A percentile compares a stretch with the other conserved stretches of the same genome.
These are phyloP conservation scores for Garcia nutans DNA, from an alignment of 345 rosid species.

Conservation along the genomic window DNA sequence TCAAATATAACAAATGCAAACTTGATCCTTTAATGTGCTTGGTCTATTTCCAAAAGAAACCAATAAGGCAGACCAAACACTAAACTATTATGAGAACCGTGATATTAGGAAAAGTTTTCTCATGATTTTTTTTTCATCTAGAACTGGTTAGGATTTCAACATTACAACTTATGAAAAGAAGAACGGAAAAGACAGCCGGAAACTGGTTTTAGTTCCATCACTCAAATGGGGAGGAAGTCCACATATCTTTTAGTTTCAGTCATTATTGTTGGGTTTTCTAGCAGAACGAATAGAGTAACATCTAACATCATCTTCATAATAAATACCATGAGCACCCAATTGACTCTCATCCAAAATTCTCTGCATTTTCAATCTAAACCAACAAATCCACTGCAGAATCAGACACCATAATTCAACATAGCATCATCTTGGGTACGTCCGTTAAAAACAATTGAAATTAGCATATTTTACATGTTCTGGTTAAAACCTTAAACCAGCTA, in stretches of 20 bases:
- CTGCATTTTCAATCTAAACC: not conserved
- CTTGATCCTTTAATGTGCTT: not conserved
- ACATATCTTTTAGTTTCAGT: not conserved
- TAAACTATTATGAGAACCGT: not conserved
- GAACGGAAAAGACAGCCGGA: not conserved
- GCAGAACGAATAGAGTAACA: not conserved
- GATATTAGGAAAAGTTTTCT: not conserved
- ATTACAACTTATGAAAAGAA: not conserved
- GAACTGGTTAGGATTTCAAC: not conserved
- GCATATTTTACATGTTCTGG: too few species aligned
- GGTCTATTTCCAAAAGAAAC: not conserved
- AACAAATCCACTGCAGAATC: constrained; percentile 1
- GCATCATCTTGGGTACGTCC: too few species aligned
- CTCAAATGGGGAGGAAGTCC: not conserved
- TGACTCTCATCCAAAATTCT: not conserved
- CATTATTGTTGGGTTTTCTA: not conserved
- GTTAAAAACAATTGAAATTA: too few species aligned
- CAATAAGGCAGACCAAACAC: not conserved
- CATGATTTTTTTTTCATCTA: not conserved
- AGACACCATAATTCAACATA: not conserved
- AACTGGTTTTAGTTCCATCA: not conserved
- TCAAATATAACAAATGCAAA: not conserved
- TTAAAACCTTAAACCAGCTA: too few species aligned
- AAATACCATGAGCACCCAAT: not conserved
- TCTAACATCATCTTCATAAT: not conserved